phyloP scores from a whole-genome alignment of 2,329 filamentous ascomycete species.

The Nigrograna mackinnonii region DNA sequence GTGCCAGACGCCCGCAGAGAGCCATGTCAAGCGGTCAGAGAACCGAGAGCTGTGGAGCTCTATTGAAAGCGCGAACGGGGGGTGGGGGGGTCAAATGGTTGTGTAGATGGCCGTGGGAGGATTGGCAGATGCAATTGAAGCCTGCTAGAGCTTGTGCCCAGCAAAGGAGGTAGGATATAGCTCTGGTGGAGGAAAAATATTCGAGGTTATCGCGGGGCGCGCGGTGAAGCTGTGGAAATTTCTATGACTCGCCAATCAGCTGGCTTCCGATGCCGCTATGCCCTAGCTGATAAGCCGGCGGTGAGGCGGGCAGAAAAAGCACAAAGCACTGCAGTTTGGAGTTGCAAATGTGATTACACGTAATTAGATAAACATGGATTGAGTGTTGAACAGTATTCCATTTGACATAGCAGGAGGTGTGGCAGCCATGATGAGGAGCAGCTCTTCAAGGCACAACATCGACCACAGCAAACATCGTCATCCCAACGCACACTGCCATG shows the following conservation, averaged over 20 bases:
- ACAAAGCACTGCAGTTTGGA: no score
- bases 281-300: slow-evolving; percentile 28
- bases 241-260: slow-evolving; percentile 30
- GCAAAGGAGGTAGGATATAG: not conserved
- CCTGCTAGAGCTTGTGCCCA: slow-evolving; percentile 31
- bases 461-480: no score
- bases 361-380: no score
- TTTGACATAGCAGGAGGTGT: no score
- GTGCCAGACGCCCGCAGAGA: slow-evolving; percentile 46
- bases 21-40: slow-evolving; percentile 40
- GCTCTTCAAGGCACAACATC: no score
- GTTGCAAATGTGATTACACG: no score
- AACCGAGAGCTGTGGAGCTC: slow-evolving; percentile 37
- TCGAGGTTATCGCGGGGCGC: slow-evolving; percentile 32
- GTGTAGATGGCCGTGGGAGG: slow-evolving; percentile 18
- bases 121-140: slow-evolving; percentile 28
- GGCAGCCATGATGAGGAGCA: no score
- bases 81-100: slow-evolving; percentile 16
- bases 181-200: slow-evolving; percentile 1
- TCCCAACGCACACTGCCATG: no score
- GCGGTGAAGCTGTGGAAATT: slow-evolving; percentile 32
- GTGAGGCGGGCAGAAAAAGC: slow-evolving; percentile 5
- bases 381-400: no score
- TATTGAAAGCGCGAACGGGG: slow-evolving; percentile 18
- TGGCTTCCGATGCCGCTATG: slow-evolving; percentile 30